Percentiles rank a stretch among this genome's conserved stretches.
These are phyloP conservation scores for Tagetes erecta DNA, from an alignment of 129 eudicot species.

Conservation along the genomic window DNA sequence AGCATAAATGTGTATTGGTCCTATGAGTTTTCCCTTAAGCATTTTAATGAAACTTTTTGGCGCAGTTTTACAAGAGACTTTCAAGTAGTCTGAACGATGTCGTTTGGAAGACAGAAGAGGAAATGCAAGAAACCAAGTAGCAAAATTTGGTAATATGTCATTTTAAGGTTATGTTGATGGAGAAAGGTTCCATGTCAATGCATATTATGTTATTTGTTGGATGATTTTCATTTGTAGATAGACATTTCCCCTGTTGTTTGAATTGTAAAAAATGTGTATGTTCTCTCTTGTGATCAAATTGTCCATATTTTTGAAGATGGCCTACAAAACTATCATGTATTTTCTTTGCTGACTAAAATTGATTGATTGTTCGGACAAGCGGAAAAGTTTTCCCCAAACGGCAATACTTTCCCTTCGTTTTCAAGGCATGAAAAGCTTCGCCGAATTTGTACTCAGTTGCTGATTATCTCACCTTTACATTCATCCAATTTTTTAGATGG, in stretches of 20 bases:
- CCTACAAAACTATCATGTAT: not conserved
- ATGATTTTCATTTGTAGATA: slow-evolving; percentile 26
- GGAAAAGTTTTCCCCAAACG: too few relatives aligned
- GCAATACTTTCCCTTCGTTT: too few relatives aligned
- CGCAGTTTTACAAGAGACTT: slow-evolving; percentile 83
- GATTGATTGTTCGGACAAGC: too few relatives aligned
- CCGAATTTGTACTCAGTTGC: too few relatives aligned
- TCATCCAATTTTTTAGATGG: too few relatives aligned
- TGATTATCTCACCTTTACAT: too few relatives aligned
- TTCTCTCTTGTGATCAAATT: slow-evolving; percentile 11
- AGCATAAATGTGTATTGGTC: not conserved
- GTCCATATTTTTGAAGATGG: not conserved
- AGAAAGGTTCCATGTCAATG: slow-evolving; percentile 12
- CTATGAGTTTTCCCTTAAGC: not conserved
- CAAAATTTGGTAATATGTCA: not conserved
- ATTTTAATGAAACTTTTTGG: not conserved
- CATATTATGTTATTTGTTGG: slow-evolving; percentile 20
- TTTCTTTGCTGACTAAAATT: too few relatives aligned
- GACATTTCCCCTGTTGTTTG: slow-evolving; percentile 24
- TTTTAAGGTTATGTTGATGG: slow-evolving; percentile 15
- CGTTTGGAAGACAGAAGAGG: slow-evolving; percentile 97
- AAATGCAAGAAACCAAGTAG: slow-evolving; percentile 57
- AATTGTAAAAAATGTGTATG: too few relatives aligned
- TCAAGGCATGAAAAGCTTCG: too few relatives aligned
- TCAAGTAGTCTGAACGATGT: slow-evolving; percentile 84